Evolutionary conservation across 2,329 filamentous ascomycete species (phyloP).

Genomic region (Daldinia sp.): DNA sequence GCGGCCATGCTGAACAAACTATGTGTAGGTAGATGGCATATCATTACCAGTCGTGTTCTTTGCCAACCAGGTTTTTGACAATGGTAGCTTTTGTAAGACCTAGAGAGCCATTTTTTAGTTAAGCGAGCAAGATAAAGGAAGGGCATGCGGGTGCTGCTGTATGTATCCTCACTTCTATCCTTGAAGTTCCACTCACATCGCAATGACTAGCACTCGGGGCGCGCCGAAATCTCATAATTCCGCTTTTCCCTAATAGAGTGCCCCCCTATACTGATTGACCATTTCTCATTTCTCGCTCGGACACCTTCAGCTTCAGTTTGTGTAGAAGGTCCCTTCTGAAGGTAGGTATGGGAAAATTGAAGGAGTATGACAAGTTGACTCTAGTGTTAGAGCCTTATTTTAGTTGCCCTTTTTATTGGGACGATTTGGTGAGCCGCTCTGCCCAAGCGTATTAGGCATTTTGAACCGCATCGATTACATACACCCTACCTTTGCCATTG

Average conservation of each 20-base stretch:
- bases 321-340: neutral
- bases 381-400: slow-evolving; percentile 6
- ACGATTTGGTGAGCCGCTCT: neutral
- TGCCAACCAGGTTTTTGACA: neutral
- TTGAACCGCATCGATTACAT: slow-evolving; percentile 2
- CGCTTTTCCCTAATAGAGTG: slow-evolving; percentile 17
- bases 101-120: neutral
- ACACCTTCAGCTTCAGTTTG: neutral
- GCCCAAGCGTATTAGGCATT: neutral
- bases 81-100: neutral
- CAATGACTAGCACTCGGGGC: slow-evolving; percentile 15
- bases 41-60: neutral
- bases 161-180: slow-evolving; percentile 9
- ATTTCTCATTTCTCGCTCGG: slow-evolving; percentile 7
- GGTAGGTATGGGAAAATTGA: slow-evolving; percentile 9
- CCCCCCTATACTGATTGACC: slow-evolving; percentile 5
- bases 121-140: neutral
- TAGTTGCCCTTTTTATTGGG: neutral
- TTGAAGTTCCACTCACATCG: slow-evolving; percentile 6
- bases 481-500: slow-evolving; percentile 1
- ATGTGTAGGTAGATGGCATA: neutral
- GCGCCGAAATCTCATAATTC: slow-evolving; percentile 28
- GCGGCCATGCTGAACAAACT: neutral
- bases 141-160: slow-evolving; percentile 11
- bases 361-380: neutral